Conservation (phyloP, 2,329 filamentous ascomycete genomes). For the Dendryphion nanum region DNA sequence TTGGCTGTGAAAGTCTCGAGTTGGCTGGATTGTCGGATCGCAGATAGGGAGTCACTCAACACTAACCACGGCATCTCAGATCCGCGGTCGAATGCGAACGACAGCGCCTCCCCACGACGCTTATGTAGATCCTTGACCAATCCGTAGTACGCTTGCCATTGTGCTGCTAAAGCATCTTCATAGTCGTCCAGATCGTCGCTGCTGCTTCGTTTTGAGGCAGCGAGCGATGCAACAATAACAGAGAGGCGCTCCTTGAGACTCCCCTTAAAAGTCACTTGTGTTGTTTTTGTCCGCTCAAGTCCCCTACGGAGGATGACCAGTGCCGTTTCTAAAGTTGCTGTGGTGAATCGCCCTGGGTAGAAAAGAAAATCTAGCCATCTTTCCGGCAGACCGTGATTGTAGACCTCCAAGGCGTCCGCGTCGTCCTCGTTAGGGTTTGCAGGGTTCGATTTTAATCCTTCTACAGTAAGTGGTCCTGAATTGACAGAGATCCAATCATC, state of each 20-base stretch:
- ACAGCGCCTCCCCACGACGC: conserved; percentile 77
- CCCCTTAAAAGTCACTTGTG: conserved; percentile 37
- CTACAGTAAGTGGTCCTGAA: conserved; percentile 41
- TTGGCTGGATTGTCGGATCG: conserved; percentile 74
- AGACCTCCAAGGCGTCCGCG: conserved; percentile 38
- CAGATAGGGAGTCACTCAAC: conserved; percentile 76
- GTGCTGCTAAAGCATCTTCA: conserved; percentile 69
- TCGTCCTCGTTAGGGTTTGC: conserved; percentile 40
- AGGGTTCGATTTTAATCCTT: conserved; percentile 38
- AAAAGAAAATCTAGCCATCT: conserved; percentile 86
- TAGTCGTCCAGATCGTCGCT: conserved; percentile 76
- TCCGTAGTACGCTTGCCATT: conserved; percentile 89
- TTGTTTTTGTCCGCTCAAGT: conserved; percentile 32
- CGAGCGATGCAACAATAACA: conserved; percentile 67
- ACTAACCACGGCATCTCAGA: conserved; percentile 78
- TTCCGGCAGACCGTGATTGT: conserved; percentile 57
- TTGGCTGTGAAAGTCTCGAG: conserved; percentile 78
- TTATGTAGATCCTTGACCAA: conserved; percentile 83
- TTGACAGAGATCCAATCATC: conserved; percentile 48
- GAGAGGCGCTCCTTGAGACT: conserved; percentile 75
- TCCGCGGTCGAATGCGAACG: conserved; percentile 70
- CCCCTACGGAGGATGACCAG: conserved; percentile 76
- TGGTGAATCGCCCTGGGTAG: conserved; percentile 77
- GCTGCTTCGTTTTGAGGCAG: conserved; percentile 56
- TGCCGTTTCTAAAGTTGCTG: conserved; percentile 77